Evolutionary conservation across 2,329 filamentous ascomycete species (phyloP).

Genomic region (Chrysosporium queenslandicum): DNA sequence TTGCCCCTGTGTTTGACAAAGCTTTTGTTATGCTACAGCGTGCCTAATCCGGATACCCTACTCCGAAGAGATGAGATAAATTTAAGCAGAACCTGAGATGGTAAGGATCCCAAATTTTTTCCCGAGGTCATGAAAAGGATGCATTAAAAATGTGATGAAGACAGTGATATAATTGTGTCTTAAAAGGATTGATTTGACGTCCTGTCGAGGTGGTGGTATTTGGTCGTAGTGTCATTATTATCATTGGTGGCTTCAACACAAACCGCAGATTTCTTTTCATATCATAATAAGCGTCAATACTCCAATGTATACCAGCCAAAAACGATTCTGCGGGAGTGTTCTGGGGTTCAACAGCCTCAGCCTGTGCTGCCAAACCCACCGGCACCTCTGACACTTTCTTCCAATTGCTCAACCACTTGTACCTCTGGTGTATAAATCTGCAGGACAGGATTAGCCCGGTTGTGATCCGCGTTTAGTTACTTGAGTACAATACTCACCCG

Average conservation of each 20-base stretch:
- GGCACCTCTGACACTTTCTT: slow-evolving; percentile 79
- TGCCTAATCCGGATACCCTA: neutral
- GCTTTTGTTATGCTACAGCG: neutral
- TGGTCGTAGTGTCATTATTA: neutral
- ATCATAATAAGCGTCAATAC: neutral
- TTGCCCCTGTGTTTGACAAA: neutral
- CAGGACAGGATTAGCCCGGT: slow-evolving; percentile 4
- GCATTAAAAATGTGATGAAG: neutral
- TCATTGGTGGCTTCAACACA: neutral
- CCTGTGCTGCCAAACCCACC: slow-evolving; percentile 91
- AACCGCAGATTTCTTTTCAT: neutral
- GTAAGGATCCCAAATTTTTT: too few species aligned
- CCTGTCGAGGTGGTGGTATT: neutral
- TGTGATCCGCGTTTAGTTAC: neutral
- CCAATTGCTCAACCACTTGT: slow-evolving; percentile 75
- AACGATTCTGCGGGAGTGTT: too few species aligned
- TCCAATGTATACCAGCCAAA: neutral
- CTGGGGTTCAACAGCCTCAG: neutral
- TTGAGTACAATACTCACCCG: slow-evolving; percentile 41
- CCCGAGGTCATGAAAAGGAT: neutral
- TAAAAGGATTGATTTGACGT: too few species aligned
- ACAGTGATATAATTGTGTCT: too few species aligned
- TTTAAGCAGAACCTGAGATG: neutral
- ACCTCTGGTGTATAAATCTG: slow-evolving; percentile 86
- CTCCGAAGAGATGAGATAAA: neutral